Evolutionary conservation across 1,284 basidiomycete species (phyloP).

Genomic region (Calocybe gambosa): DNA sequence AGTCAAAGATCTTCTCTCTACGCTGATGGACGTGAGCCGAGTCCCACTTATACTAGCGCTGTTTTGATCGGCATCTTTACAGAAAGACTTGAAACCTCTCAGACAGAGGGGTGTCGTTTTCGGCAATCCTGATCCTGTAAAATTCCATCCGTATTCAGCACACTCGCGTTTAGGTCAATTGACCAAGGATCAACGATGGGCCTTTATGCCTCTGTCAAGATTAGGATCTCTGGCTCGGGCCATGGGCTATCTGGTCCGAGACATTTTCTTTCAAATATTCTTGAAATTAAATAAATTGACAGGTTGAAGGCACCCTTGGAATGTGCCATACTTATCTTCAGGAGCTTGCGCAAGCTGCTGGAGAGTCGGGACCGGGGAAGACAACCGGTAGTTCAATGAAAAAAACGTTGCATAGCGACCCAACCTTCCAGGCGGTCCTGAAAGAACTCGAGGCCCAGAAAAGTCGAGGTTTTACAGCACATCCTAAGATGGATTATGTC

Average conservation of each 20-base stretch:
- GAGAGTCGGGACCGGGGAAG: constrained; percentile 30
- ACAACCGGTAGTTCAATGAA: constrained; percentile 34
- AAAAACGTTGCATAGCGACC: constrained; percentile 46
- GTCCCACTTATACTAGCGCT: background rate
- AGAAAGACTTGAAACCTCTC: constrained; percentile 37
- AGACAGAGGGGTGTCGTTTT: constrained; percentile 24
- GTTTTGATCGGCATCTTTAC: background rate
- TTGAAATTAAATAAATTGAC: background rate
- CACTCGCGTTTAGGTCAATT: constrained; percentile 35
- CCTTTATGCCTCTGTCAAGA: constrained; percentile 36
- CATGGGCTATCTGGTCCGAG: constrained; percentile 63
- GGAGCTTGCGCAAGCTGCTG: constrained; percentile 32
- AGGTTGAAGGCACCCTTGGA: constrained; percentile 80
- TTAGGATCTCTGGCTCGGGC: constrained; percentile 60
- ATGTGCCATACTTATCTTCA: constrained; percentile 69
- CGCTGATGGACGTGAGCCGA: constrained; percentile 67
- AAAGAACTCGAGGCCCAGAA: constrained; percentile 56
- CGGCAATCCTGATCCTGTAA: constrained; percentile 33
- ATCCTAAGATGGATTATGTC: constrained; percentile 93
- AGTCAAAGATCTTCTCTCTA: constrained; percentile 52
- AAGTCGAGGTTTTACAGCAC: constrained; percentile 51
- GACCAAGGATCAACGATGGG: constrained; percentile 35
- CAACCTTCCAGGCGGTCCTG: constrained; percentile 57
- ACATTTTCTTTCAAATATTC: background rate
- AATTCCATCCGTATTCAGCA: constrained; percentile 51